Evolutionary conservation across 75 land plant genomes (phyloP).

Genomic region (Adiantum capillusveneris): DNA sequence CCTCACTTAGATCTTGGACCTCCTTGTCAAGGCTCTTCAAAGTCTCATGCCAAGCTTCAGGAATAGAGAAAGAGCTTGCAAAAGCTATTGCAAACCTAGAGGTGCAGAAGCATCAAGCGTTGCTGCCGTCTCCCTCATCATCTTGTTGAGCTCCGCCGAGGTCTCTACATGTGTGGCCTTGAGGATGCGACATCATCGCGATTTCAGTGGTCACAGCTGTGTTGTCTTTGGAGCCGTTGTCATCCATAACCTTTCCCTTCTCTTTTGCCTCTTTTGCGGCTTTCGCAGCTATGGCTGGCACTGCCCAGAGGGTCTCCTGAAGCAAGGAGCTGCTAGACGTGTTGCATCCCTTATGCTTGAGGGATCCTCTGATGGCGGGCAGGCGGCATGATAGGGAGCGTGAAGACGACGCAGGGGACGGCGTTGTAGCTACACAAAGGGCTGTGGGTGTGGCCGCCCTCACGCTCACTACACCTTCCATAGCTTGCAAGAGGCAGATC

Average conservation of each 20-base stretch:
- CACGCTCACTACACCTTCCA: not conserved
- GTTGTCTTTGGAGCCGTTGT: constrained; percentile 70
- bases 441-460: not conserved
- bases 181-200: constrained; percentile 81
- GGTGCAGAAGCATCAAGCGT: constrained; percentile 23
- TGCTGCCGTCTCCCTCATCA: constrained; percentile 74
- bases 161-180: constrained; percentile 90
- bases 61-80: constrained; percentile 41
- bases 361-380: no score
- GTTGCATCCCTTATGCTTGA: no score
- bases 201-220: constrained; percentile 68
- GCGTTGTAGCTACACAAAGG: not conserved
- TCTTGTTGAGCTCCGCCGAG: constrained; percentile 71
- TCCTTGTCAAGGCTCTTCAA: constrained; percentile 67
- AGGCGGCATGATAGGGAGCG: not conserved
- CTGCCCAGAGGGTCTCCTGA: constrained; percentile 28
- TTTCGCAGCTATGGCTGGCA: constrained; percentile 29
- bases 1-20: constrained; percentile 57
- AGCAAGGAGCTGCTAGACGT: no score
- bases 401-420: not conserved
- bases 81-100: constrained; percentile 53
- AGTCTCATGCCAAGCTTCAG: constrained; percentile 72
- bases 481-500: not conserved
- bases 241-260: constrained; percentile 89
- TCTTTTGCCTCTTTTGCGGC: constrained; percentile 46